Evolutionary conservation across 2,329 filamentous ascomycete species (phyloP), one percentile per base, ranked within the genome.

Genomic region (Xylariaceae sp.): DNA sequence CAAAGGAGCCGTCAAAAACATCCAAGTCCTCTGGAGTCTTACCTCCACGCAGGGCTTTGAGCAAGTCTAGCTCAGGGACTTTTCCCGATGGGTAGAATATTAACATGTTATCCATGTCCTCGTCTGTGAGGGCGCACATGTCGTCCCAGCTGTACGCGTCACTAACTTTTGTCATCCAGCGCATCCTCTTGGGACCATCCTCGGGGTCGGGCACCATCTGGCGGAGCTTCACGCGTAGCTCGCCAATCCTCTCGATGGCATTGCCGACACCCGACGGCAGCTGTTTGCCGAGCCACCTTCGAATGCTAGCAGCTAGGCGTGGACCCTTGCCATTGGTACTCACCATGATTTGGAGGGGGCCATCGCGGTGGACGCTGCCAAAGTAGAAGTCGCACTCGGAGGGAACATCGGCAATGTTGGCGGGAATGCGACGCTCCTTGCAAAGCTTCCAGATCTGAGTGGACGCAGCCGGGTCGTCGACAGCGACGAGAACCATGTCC

Each of bases 311-410:
- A 7, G 94, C 94, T 60, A 99, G 75, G 68, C 92, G 86, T 0
- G 94, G 94, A 0, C 94, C 94, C 69, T 96, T 96, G 50, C 94
- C 94, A 70, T 97, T 99, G 37, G 94, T 99, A 74, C 89, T 95
- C 64, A 99, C 92, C 94, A 99, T 99, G 66, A 99, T 87, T 76
- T 99, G 94, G 57, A 99, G 73, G 4, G 94, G 94, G 0, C 94
- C 94, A 70, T 99, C 94, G 49, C 94, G 86, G 73, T 99, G 89
- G 40, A 96, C 86, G 69, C 88, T 94, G 59, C 94, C 94, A 74
- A 99, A 99, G 78, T 96, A 99, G 70, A 99, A 99, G 68, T 99
- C 94, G 72, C 94, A 99, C 71, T 99, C 94, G 0, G 90, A 82
- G 0, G 94, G 94, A 3, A 99, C 94, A 69, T 99, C 94, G 62